Percentiles rank a stretch among this genome's conserved stretches.
Evolutionary conservation across 1,284 basidiomycete genomes (phyloP).

Genomic region (Phellinidium pouzarii): DNA sequence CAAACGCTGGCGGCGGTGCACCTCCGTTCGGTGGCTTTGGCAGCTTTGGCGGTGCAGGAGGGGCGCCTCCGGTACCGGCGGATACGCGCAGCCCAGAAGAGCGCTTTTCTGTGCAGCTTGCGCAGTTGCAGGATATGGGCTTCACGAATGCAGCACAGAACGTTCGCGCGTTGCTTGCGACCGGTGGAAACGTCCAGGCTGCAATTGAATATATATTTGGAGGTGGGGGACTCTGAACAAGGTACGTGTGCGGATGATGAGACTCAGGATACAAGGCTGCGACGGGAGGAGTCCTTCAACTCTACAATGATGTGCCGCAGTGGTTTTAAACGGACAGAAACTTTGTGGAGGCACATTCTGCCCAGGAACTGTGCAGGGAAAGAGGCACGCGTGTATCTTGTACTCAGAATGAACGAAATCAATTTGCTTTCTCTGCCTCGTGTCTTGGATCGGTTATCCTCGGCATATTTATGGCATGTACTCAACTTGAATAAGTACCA

Average conservation of each 20-base stretch:
- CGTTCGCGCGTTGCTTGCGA: constrained; percentile 79
- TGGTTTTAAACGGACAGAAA: too few relatives aligned
- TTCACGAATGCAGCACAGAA: constrained; percentile 83
- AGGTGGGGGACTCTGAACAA: constrained; percentile 60
- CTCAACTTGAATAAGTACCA: too few relatives aligned
- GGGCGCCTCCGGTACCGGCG: constrained; percentile 37
- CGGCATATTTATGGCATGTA: too few relatives aligned
- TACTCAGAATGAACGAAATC: too few relatives aligned
- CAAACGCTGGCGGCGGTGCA: constrained; percentile 20
- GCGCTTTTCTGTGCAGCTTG: constrained; percentile 80
- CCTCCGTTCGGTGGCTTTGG: constrained; percentile 13
- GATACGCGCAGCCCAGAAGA: constrained; percentile 80
- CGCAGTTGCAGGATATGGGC: constrained; percentile 86
- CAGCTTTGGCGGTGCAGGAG: constrained; percentile 23
- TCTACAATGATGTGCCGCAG: too few relatives aligned
- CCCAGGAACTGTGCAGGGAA: too few relatives aligned
- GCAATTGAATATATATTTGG: constrained; percentile 87
- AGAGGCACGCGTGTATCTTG: too few relatives aligned
- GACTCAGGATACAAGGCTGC: too few relatives aligned
- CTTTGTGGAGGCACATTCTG: too few relatives aligned
- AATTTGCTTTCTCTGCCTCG: too few relatives aligned
- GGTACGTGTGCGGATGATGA: background rate
- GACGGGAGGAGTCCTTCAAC: background rate
- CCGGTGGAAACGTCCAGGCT: constrained; percentile 82
- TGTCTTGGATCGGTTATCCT: too few relatives aligned